Percentiles rank a stretch among this genome's conserved stretches.
These are phyloP conservation scores for Eucalyptus rudis DNA, from an alignment of 345 rosid species.

Conservation along the genomic window DNA sequence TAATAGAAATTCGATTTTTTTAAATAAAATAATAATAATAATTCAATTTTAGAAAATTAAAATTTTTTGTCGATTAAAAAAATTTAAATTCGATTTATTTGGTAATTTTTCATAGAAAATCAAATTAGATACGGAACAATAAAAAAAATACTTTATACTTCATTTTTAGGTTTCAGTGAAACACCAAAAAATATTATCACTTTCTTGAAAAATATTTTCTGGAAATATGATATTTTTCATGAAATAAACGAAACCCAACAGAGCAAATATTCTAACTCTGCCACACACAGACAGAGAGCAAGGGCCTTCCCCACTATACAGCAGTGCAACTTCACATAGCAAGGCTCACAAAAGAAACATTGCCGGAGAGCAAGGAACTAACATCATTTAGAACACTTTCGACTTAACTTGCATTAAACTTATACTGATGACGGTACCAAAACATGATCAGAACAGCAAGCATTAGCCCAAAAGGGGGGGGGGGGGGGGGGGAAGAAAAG, in stretches of 20 bases:
- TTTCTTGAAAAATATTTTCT: too few species aligned
- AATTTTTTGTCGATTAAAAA: accelerated
- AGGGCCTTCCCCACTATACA: neutral
- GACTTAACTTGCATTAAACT: neutral
- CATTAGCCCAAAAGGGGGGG: neutral
- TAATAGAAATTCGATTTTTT: accelerated
- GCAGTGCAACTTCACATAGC: neutral
- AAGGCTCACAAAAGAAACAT: neutral
- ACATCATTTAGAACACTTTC: neutral
- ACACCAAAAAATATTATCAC: accelerated
- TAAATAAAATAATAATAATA: too few species aligned
- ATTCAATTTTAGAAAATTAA: too few species aligned
- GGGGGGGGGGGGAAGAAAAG: accelerated
- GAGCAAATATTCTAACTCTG: too few species aligned
- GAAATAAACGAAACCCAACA: accelerated
- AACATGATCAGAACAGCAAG: neutral
- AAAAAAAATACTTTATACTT: accelerated
- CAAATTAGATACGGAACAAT: accelerated
- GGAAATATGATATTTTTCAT: accelerated
- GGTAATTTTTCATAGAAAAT: too few species aligned
- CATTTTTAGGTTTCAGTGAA: too few species aligned
- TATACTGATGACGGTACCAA: neutral
- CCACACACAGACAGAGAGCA: neutral
- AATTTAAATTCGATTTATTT: too few species aligned
- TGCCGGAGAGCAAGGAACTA: neutral